These are phyloP conservation scores for Naganishia vaughanmartiniae DNA, from an alignment of 768 basidiomycete species.

Conservation along the genomic window DNA sequence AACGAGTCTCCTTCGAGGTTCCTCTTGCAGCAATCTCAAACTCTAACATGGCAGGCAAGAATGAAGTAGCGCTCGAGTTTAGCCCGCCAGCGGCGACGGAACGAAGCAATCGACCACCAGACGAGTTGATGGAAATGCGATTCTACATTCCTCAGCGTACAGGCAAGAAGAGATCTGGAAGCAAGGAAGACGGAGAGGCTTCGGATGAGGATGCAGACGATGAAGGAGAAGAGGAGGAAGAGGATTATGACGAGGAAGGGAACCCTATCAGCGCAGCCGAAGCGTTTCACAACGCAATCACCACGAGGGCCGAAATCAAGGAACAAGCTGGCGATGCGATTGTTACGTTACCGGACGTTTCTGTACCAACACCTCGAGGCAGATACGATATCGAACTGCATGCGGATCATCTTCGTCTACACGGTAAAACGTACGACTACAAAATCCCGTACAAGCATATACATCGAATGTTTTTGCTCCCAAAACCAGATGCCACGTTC, in stretches of 20 bases:
- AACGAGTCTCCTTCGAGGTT: conserved; percentile 83
- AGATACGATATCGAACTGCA: conserved; percentile 98
- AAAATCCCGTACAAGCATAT: conserved; percentile 89
- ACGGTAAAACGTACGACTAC: conserved; percentile 99
- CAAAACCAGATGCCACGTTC: conserved; percentile 88
- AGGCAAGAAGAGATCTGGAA: conserved; percentile 41
- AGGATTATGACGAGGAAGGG: conserved; percentile 48
- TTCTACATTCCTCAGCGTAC: conserved; percentile 87
- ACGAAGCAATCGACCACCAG: conserved; percentile 53
- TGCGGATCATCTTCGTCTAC: conserved; percentile 83
- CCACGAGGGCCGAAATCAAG: conserved; percentile 92
- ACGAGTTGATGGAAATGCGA: conserved; percentile 93
- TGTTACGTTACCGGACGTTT: conserved; percentile 89
- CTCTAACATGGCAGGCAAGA: conserved; percentile 94
- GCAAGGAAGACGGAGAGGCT: conserved; percentile 39
- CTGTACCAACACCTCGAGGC: conserved; percentile 91
- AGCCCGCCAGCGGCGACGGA: conserved; percentile 33
- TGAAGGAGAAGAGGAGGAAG: conserved; percentile 64
- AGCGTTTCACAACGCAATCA: conserved; percentile 92
- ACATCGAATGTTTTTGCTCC: conserved; percentile 82
- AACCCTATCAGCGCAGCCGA: conserved; percentile 76
- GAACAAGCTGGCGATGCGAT: conserved; percentile 87
- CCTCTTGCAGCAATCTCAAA: conserved; percentile 84
- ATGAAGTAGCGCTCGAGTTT: conserved; percentile 99
- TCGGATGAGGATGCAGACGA: conserved; percentile 53